Percentiles rank a stretch among this genome's conserved stretches.
Conservation (phyloP, 306 rosid species). For the Fagus sylvatica region DNA sequence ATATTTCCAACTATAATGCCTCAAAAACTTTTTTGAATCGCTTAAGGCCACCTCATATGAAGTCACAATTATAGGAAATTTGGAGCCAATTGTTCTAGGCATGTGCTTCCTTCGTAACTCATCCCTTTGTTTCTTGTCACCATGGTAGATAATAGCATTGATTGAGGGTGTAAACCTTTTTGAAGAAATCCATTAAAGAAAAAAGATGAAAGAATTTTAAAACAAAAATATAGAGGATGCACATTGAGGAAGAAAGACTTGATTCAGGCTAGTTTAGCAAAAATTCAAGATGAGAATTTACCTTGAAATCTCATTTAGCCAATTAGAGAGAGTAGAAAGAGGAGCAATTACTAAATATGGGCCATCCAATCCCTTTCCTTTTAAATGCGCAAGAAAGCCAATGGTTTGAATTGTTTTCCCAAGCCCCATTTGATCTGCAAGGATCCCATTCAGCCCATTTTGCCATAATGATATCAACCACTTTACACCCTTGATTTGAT, state of each 20-base stretch:
- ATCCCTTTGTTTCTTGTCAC: slow-evolving; percentile 66
- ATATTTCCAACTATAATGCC: slow-evolving; percentile 80
- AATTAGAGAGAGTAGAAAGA: slow-evolving; percentile 91
- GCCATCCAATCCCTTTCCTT: slow-evolving; percentile 82
- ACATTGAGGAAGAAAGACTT: slow-evolving; percentile 11
- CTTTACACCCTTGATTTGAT: slow-evolving; percentile 91
- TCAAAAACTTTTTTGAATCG: slow-evolving; percentile 62
- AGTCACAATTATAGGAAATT: slow-evolving; percentile 81
- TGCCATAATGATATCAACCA: slow-evolving; percentile 99
- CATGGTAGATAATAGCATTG: slow-evolving; percentile 68
- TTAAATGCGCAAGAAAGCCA: slow-evolving; percentile 85
- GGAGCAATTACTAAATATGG: slow-evolving; percentile 94
- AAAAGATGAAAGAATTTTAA: not conserved
- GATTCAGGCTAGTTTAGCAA: slow-evolving; percentile 5
- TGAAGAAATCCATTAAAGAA: slow-evolving; percentile 5
- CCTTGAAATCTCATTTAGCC: slow-evolving; percentile 87
- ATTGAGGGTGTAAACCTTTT: slow-evolving; percentile 81
- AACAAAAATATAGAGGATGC: not conserved
- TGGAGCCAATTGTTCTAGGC: slow-evolving; percentile 75
- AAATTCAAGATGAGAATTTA: slow-evolving; percentile 23
- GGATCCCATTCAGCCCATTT: slow-evolving; percentile 97
- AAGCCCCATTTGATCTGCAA: slow-evolving; percentile 99
- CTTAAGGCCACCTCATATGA: slow-evolving; percentile 88
- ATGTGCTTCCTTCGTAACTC: slow-evolving; percentile 73
- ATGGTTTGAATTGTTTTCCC: slow-evolving; percentile 99